Evolutionary conservation across 768 basidiomycete genomes (phyloP), one percentile per base, ranked within the genome.

Genomic region (Xanthoconium stramineum): DNA sequence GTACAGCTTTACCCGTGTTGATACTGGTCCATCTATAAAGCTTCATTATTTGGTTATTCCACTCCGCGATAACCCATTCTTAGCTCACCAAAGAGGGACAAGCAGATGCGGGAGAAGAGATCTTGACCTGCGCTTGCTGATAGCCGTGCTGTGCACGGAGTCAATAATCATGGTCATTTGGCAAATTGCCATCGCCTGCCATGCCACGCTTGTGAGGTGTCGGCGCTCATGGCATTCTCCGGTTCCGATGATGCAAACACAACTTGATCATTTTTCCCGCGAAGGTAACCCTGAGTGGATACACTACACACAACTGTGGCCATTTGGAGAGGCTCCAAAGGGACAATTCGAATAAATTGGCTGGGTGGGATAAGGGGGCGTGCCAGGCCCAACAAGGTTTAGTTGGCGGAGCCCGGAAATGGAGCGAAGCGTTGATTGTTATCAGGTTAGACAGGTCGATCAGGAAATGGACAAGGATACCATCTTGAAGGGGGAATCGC

Each of bases 131-230:
- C 62, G 64, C 65, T 65, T 67, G 59, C 42, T 64, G 64, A 68
- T 68, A 68, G 65, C 65, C 65, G 65, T 68, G 65, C 65, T 68
- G 65, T 66, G 65, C 64, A 50, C 63, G 65, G 66, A 2, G 3
- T 19, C 55, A 68, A 66, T 65, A 67, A 19, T 68, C 51, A 49
- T 65, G 55, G 62, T 53, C 52, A 52, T 60, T 24, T 24, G 24
- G 24, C 24, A 24, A 24, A 54, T 60, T 61, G 56, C 62, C 65
- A 65, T 63, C 60, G 53, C 56, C 57, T 68, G 60, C 65, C 66
- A 65, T 56, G 55, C 65, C 66, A 65, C 54, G 55, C 56, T 62
- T 62, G 52, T 66, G 65, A 66, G 65, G 38, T 66, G 64, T 66
- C 65, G 65, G 65, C 65, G 65, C 65, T 66, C 66, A 50, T 36